Base-by-base conservation (phyloP, 352 stramenopile species). In the Phytophthora nicotianae region DNA sequence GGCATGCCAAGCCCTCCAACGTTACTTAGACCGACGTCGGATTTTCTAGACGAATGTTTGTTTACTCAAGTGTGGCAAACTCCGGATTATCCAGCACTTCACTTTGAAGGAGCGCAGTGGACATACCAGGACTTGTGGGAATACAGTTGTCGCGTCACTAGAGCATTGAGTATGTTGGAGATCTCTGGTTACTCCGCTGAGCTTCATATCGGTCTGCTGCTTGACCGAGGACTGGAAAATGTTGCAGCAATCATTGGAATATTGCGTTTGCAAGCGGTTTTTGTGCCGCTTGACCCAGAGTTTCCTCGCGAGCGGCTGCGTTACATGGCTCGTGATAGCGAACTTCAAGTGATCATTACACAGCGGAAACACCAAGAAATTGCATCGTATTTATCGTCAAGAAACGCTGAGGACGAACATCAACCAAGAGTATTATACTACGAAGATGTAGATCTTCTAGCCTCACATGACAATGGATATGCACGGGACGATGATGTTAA, bases 321-420 rank as follows among this genome's bases (percentile, higher is more conserved):
- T 13, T 86, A 81, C 29, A 86, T 86, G 74, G 65, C 79, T 16
- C 45, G 38, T 16, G 74, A 89, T 47, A 76, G 72, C 13, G 38
- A 51, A 10, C 52, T 79, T 19, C 69, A 83, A 43, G 54, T 77
- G 7, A 67, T 87, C 20, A 71, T 87, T 40, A 77, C 74, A 1
- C 66, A 81, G 21, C 52, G 33, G 20, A 74, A 77, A 24, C 65
- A 83, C 27, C 46, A 21, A 5, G 24, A 6, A 2, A 52, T 62
- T 40, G 61, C 79, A 14, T 24, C 47, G 8, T 41, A 68, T n/a
- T 51, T 80, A 9, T 61, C 62, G 24, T 27, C 41, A 19, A 49
- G 20, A 3, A 45, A 61, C 37, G 37, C 37, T 16, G 26, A 52
- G 3, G 38, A 50, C 21, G 24, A 52, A 54, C 29, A 32, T n/a